Base-by-base conservation (phyloP, 2,329 filamentous ascomycete genomes). In the Sodiomyces alkalinus region DNA sequence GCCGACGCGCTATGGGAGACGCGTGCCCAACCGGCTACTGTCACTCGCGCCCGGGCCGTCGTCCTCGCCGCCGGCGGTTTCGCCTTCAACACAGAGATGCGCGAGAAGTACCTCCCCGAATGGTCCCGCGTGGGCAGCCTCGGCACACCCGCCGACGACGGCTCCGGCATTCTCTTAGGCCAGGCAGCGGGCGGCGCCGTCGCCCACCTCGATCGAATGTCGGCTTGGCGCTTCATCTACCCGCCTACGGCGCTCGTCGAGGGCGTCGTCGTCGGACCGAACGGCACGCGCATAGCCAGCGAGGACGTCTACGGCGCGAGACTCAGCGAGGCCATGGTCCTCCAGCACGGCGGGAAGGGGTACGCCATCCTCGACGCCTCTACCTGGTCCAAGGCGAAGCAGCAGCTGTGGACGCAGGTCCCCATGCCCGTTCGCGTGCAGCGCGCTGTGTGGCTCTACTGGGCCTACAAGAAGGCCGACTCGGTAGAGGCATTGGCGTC, bases 11-110 rank as follows among this genome's bases (percentile, higher is more conserved):
- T 16, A 9, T 19, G 4, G 17, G 17, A 27, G 18, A 9, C 17
- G 9, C 14, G n/a, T n/a, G n/a, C n/a, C n/a, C n/a, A n/a, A n/a
- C n/a, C n/a, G n/a, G n/a, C n/a, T n/a, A n/a, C n/a, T n/a, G n/a
- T n/a, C n/a, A n/a, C 31, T 11, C 11, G 14, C 8, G 15, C 34
- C 4, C 17, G 14, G 4, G 22, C 34, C n/a, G 19, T 37, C 6
- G 21, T 37, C 7, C 22, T 35, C 10, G 25, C 34, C 12, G 32
- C 34, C 3, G 30, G 34, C n/a, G 34, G 34, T 2, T 35, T 37
- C 17, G 27, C 14, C 11, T 14, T 37, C 12, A 37, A 35, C 30
- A 13, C 18, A 6, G 22, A 18, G 4, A 35, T 37, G 33, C 19
- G 17, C 15, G 7, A 17, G 17, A 14, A 26, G 17, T 25, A 14